A percentile compares a stretch with the other conserved stretches of the same genome.
These are phyloP conservation scores for Stramenopiles sp. DNA, from an alignment of 352 stramenopile species.

Conservation along the genomic window DNA sequence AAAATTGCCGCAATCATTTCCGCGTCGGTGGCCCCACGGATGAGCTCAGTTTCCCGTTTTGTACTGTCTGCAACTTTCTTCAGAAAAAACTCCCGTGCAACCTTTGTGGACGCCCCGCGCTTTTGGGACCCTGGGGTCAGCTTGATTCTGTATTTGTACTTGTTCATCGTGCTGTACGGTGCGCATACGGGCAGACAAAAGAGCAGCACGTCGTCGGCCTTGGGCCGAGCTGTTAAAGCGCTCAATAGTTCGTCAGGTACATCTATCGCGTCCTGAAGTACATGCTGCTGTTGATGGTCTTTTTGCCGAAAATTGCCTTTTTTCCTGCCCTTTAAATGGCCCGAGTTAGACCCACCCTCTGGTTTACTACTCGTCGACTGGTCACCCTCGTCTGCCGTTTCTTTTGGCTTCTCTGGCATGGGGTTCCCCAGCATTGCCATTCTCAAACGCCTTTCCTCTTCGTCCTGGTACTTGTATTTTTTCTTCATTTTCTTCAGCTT, in stretches of 20 bases:
- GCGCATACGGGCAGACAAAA: conserved; percentile 69
- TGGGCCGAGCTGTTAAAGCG: conserved; percentile 47
- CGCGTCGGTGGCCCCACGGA: conserved; percentile 60
- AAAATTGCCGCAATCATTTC: conserved; percentile 67
- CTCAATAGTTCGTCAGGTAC: conserved; percentile 26
- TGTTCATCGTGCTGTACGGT: conserved; percentile 52
- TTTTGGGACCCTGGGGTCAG: conserved; percentile 58
- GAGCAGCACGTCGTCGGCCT: conserved; percentile 53
- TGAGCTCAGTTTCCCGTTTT: conserved; percentile 55
- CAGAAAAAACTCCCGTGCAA: conserved; percentile 49
- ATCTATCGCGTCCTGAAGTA: conserved; percentile 31
- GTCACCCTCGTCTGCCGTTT: background rate
- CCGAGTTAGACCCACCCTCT: background rate
- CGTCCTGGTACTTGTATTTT: conserved; percentile 88
- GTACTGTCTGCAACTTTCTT: conserved; percentile 24
- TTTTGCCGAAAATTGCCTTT: conserved; percentile 22
- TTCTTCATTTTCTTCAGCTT: conserved; percentile 83
- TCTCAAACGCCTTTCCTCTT: conserved; percentile 71
- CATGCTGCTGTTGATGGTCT: conserved; percentile 38
- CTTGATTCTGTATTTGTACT: conserved; percentile 79
- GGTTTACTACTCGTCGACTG: background rate
- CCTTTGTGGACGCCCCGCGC: conserved; percentile 66
- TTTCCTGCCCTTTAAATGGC: conserved; percentile 22
- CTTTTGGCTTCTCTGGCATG: conserved; percentile 19
- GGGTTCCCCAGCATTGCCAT: conserved; percentile 65